phyloP scores from a whole-genome alignment of 2,329 filamentous ascomycete genomes.

The Aotearoamyces nothofagi region DNA sequence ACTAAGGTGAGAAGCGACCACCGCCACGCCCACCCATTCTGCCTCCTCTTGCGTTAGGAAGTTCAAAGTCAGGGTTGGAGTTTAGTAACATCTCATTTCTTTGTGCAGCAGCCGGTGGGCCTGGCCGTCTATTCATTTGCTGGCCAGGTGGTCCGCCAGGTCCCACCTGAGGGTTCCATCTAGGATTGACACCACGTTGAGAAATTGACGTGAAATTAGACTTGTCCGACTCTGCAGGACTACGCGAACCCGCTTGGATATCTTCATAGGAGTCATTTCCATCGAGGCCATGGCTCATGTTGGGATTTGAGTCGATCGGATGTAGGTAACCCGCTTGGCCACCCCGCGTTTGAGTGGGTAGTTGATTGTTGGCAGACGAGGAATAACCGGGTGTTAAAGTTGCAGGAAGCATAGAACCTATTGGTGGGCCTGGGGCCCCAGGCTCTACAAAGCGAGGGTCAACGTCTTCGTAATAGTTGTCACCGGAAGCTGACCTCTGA shows the following conservation, averaged over 20 bases:
- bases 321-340: constrained; percentile 12
- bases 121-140: constrained; percentile 12
- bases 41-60: constrained; percentile 31
- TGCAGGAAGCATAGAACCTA: constrained; percentile 15
- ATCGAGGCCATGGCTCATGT: constrained; percentile 5
- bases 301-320: constrained; percentile 10
- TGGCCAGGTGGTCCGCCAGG: constrained; percentile 21
- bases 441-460: constrained; percentile 66
- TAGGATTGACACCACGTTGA: constrained; percentile 76
- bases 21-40: constrained; percentile 7
- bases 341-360: constrained; percentile 13
- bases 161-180: constrained; percentile 43
- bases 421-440: constrained; percentile 13
- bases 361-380: constrained; percentile 7
- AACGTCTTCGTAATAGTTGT: constrained; percentile 79
- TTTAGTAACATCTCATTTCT: constrained; percentile 61
- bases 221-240: constrained; percentile 62
- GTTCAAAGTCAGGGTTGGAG: constrained; percentile 73
- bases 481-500: constrained; percentile 12
- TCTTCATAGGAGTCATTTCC: constrained; percentile 43
- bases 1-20: constrained; percentile 3
- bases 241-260: constrained; percentile 44
- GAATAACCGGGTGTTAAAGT: constrained; percentile 15
- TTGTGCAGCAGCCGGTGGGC: constrained; percentile 18
- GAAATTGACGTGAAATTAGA: constrained; percentile 85